Percentiles rank a stretch among this genome's conserved stretches.
These are phyloP conservation scores for Rhizopus arrhizus DNA, from an alignment of 371 early-diverging fungal species.

Conservation along the genomic window DNA sequence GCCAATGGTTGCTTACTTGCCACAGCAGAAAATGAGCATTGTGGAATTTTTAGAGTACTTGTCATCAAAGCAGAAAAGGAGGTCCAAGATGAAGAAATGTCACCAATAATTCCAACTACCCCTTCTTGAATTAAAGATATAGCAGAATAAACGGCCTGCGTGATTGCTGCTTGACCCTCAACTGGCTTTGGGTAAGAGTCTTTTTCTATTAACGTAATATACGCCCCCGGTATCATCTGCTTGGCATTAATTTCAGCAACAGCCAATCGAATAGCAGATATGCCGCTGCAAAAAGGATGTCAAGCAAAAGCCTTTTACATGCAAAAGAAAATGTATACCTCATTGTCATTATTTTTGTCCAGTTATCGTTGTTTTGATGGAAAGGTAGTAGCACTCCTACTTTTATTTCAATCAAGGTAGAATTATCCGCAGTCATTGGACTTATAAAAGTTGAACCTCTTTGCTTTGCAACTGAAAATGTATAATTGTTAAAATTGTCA, in stretches of 20 bases:
- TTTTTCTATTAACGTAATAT: constrained; percentile 58
- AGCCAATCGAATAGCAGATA: constrained; percentile 61
- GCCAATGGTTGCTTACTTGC: constrained; percentile 43
- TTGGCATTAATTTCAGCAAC: constrained; percentile 59
- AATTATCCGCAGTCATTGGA: constrained; percentile 19
- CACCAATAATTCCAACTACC: constrained; percentile 60
- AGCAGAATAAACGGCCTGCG: constrained; percentile 58
- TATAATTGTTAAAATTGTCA: constrained; percentile 29
- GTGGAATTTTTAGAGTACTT: constrained; percentile 62
- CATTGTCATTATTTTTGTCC: constrained; percentile 43
- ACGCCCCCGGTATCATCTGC: constrained; percentile 59
- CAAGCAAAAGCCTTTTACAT: background rate
- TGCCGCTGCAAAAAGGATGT: constrained; percentile 41
- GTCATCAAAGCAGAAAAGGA: constrained; percentile 60
- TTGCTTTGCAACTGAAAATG: constrained; percentile 30
- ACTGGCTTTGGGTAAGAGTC: constrained; percentile 60
- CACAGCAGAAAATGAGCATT: constrained; percentile 63
- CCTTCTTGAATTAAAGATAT: constrained; percentile 61
- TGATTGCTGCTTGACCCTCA: constrained; percentile 48
- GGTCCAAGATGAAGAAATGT: constrained; percentile 64
- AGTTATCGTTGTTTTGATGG: constrained; percentile 43
- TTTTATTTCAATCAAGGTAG: constrained; percentile 48
- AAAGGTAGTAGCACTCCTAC: constrained; percentile 60
- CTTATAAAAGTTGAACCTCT: constrained; percentile 43
- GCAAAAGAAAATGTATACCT: constrained; percentile 28